These are phyloP conservation scores for Candida neerlandica DNA, from an alignment of 1,139 yeast species.

Conservation along the genomic window DNA sequence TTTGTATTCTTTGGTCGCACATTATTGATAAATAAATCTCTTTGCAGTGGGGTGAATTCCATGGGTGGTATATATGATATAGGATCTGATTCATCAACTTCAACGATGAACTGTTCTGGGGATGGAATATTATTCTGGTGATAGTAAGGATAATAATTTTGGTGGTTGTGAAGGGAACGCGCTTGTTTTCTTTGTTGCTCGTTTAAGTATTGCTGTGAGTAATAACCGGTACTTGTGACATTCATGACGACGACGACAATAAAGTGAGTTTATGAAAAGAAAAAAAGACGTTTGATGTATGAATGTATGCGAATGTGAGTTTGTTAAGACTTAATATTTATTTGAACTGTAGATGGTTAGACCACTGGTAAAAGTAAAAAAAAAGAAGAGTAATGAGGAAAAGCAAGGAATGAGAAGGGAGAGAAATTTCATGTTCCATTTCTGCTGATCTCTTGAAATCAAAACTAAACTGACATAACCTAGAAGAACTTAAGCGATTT, in stretches of 20 bases:
- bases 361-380: neutral
- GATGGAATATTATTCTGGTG: neutral
- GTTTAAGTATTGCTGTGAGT: conserved; percentile 17
- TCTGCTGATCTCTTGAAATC: neutral
- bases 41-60: conserved; percentile 1
- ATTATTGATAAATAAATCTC: conserved; percentile 12
- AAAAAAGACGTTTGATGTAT: neutral
- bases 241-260: conserved; percentile 12
- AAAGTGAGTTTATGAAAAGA: neutral
- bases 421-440: no score
- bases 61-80: neutral
- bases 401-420: neutral
- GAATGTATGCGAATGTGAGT: neutral
- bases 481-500: neutral
- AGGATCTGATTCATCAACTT: conserved; percentile 5
- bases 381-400: neutral
- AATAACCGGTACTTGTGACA: conserved; percentile 18
- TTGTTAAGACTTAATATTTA: neutral
- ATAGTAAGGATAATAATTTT: conserved; percentile 8
- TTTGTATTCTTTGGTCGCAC: conserved; percentile 11
- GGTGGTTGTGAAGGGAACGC: conserved; percentile 7
- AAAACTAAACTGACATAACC: neutral
- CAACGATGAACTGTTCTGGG: conserved; percentile 1
- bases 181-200: conserved; percentile 12
- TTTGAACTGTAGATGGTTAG: neutral